Evolutionary conservation across 1,284 basidiomycete species (phyloP).

Genomic region (Rhodofomes roseus): DNA sequence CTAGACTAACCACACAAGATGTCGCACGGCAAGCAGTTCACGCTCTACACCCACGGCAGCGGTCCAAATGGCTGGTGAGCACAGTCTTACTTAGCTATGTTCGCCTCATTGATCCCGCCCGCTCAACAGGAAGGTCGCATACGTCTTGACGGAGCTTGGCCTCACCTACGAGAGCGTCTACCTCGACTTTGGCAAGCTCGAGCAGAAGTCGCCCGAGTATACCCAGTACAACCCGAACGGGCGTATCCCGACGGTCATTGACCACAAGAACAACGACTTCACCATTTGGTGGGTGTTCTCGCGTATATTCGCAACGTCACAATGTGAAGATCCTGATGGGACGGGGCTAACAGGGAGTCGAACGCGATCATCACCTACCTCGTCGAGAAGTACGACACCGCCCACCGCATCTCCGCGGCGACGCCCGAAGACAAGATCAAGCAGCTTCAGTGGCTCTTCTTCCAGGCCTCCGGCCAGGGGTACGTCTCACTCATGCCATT

Average conservation of each 20-base stretch:
- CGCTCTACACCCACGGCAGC: slow-evolving; percentile 22
- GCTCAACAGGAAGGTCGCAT: slow-evolving; percentile 17
- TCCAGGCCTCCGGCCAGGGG: slow-evolving; percentile 27
- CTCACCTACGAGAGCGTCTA: slow-evolving; percentile 23
- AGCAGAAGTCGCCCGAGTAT: slow-evolving; percentile 24
- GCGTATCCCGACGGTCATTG: slow-evolving; percentile 28
- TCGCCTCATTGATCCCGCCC: neutral
- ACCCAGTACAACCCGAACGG: slow-evolving; percentile 27
- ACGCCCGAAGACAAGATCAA: slow-evolving; percentile 18
- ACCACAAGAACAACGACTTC: slow-evolving; percentile 29
- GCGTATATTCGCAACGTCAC: too few species aligned
- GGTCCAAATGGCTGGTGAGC: slow-evolving; percentile 20
- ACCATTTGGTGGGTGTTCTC: slow-evolving; percentile 10
- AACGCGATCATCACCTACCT: slow-evolving; percentile 30
- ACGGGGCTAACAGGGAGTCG: slow-evolving; percentile 28
- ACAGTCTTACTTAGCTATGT: too few species aligned
- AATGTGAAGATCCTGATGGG: too few species aligned
- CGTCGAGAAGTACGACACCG: slow-evolving; percentile 18
- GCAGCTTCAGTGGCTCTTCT: slow-evolving; percentile 24
- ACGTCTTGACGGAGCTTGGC: slow-evolving; percentile 23
- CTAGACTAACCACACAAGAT: slow-evolving; percentile 4
- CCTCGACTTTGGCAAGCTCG: slow-evolving; percentile 20
- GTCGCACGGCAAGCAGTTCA: slow-evolving; percentile 25
- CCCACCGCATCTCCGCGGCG: slow-evolving; percentile 18
- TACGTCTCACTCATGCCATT: neutral